Percentiles rank a stretch among this genome's conserved stretches.
Evolutionary conservation across 2,329 filamentous ascomycete genomes (phyloP).

Genomic region (Sporothrix phasma): DNA sequence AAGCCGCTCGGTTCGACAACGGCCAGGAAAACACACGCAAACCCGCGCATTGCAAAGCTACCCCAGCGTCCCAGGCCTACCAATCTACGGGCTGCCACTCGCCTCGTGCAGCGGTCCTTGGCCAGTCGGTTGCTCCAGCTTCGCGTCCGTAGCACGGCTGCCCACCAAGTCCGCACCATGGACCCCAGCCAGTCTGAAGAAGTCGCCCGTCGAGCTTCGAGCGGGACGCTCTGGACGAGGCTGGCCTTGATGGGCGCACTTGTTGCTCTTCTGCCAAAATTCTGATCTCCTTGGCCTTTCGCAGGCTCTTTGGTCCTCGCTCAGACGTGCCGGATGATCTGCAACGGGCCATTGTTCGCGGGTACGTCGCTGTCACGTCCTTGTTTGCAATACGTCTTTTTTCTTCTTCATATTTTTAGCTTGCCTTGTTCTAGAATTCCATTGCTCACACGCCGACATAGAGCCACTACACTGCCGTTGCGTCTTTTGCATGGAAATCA

Average conservation of each 20-base stretch:
- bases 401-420: background rate
- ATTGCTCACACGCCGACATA: background rate
- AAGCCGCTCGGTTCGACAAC: background rate
- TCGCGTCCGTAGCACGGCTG: background rate
- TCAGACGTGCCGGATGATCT: background rate
- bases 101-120: no score
- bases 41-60: background rate
- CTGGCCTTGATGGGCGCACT: background rate
- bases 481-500: background rate
- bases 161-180: background rate
- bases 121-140: no score
- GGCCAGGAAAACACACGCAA: background rate
- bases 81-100: no score
- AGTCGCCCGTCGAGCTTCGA: background rate
- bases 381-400: no score
- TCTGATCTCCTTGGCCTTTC: background rate
- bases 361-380: no score
- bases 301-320: background rate
- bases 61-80: no score
- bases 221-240: background rate
- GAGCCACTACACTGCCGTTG: background rate
- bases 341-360: background rate
- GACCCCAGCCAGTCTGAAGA: background rate
- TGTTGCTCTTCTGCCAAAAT: background rate
- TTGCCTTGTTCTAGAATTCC: background rate